Base-by-base conservation (phyloP, 495 filamentous ascomycete genomes). In the Delitschia confertaspora region DNA sequence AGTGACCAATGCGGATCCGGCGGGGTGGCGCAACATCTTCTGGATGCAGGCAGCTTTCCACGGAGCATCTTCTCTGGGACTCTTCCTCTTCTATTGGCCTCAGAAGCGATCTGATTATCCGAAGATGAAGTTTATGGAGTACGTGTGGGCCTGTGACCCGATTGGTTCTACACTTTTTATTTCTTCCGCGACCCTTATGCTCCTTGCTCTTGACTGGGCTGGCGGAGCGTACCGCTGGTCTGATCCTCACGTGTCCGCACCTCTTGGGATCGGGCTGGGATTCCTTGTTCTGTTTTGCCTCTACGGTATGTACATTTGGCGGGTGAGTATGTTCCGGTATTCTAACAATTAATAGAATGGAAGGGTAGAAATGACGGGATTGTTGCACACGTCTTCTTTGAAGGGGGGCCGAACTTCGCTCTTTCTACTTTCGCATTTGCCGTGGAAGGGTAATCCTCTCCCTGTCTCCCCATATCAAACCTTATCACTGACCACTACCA, bases 11-110 rank as follows among this genome's bases (percentile, higher is more conserved):
- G 45, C 57, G 1, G 60, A 55, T 49, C 33, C 60, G 1, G 51
- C 47, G 0, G 73, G 73, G 14, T 76, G 73, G 73, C 61, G 73
- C 2, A 64, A 67, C 38, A 75, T 75, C 38, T 76, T 74, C 59
- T 76, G 71, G 73, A 73, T 76, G 11, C 73, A 76, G 57, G 73
- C 73, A 0, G 70, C 61, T 2, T 69, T 75, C 47, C 72, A 74
- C 36, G 59, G 58, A 13, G 48, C 61, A 6, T 71, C 69, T 1
- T 57, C 65, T 0, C 16, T 72, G 2, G 71, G 71, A 4, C 53
- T 76, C 16, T 55, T 74, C 11, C 38, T 63, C 32, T 74, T 73
- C 49, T 75, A 75, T 55, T 69, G 61, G 55, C 71, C 71, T 60
- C 21, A 35, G 23, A 65, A 60, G 36, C 44, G 55, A 6, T 45